These are phyloP conservation scores for Zymoseptoria ardabiliae DNA, from an alignment of 2,329 filamentous ascomycete species.

Conservation along the genomic window DNA sequence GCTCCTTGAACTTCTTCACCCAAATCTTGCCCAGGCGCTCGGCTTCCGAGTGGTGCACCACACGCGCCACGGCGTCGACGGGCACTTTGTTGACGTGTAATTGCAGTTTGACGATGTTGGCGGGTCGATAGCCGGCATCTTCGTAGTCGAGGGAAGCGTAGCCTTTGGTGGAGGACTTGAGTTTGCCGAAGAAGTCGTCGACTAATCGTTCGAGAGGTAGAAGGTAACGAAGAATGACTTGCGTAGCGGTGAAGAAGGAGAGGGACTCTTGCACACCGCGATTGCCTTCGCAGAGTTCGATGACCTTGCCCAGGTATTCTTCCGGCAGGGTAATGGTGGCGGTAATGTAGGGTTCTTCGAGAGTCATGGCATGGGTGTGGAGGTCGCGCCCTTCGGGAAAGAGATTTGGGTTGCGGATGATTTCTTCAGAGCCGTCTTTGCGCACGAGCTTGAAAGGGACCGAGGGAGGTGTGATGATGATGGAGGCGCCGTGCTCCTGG, in stretches of 20 bases:
- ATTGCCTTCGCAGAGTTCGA: slow-evolving; percentile 87
- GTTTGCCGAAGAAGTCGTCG: slow-evolving; percentile 93
- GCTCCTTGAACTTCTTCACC: slow-evolving; percentile 95
- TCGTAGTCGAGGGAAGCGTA: slow-evolving; percentile 97
- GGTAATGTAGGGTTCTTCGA: slow-evolving; percentile 68
- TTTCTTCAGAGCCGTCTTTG: slow-evolving; percentile 65
- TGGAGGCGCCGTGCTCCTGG: slow-evolving; percentile 87
- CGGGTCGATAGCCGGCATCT: slow-evolving; percentile 78
- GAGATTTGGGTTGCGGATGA: slow-evolving; percentile 78
- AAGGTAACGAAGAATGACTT: slow-evolving; percentile 91
- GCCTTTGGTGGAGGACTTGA: slow-evolving; percentile 88
- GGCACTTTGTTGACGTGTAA: slow-evolving; percentile 87
- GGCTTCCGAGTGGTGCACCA: slow-evolving; percentile 76
- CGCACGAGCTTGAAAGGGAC: slow-evolving; percentile 85
- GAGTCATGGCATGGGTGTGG: slow-evolving; percentile 50
- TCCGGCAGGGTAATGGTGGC: slow-evolving; percentile 87
- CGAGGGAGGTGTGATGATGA: slow-evolving; percentile 94
- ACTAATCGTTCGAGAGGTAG: slow-evolving; percentile 83
- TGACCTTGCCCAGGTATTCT: slow-evolving; percentile 87
- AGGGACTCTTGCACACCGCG: slow-evolving; percentile 81
- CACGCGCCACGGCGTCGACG: slow-evolving; percentile 87
- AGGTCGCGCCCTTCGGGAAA: slow-evolving; percentile 69
- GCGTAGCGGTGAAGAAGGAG: slow-evolving; percentile 82
- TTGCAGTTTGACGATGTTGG: slow-evolving; percentile 80
- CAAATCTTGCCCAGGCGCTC: slow-evolving; percentile 75